Percentiles rank a stretch among this genome's conserved stretches.
Conservation (phyloP, 108 stramenopile species). For the Poteriospumella lacustris region DNA sequence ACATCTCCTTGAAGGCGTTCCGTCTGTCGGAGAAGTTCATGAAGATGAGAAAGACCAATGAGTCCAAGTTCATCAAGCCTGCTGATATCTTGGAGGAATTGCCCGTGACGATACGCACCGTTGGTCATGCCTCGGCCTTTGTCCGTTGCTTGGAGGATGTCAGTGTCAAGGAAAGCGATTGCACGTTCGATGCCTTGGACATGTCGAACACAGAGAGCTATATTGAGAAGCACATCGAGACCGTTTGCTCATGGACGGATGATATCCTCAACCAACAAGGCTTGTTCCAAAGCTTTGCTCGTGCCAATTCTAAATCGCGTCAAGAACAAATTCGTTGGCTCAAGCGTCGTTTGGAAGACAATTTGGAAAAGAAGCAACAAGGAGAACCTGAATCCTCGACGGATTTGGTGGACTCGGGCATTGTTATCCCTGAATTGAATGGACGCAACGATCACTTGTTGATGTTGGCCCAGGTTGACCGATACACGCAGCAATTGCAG, state of each 20-base stretch:
- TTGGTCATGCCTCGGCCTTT: slow-evolving; percentile 73
- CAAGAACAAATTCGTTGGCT: slow-evolving; percentile 42
- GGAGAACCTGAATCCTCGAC: background rate
- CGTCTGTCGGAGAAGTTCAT: slow-evolving; percentile 80
- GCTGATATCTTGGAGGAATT: slow-evolving; percentile 83
- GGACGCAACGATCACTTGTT: background rate
- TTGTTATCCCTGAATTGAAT: background rate
- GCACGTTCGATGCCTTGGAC: slow-evolving; percentile 51
- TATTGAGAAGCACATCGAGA: slow-evolving; percentile 90
- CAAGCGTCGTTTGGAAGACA: slow-evolving; percentile 43
- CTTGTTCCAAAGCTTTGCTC: slow-evolving; percentile 38
- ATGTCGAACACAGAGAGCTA: slow-evolving; percentile 76
- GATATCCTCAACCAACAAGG: slow-evolving; percentile 80
- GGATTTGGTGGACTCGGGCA: background rate
- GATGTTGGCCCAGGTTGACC: background rate
- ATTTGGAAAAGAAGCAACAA: slow-evolving; percentile 43
- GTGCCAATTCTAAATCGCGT: slow-evolving; percentile 30
- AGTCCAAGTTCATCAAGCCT: slow-evolving; percentile 67
- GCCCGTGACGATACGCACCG: slow-evolving; percentile 78
- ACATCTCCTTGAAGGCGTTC: slow-evolving; percentile 80
- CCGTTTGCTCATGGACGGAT: slow-evolving; percentile 86
- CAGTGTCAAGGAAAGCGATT: slow-evolving; percentile 67
- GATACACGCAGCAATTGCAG: background rate
- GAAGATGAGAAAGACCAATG: background rate
- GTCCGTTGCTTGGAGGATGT: slow-evolving; percentile 66